Evolutionary conservation across 2,329 filamentous ascomycete genomes (phyloP).

Genomic region (Fusarium verticillioides): DNA sequence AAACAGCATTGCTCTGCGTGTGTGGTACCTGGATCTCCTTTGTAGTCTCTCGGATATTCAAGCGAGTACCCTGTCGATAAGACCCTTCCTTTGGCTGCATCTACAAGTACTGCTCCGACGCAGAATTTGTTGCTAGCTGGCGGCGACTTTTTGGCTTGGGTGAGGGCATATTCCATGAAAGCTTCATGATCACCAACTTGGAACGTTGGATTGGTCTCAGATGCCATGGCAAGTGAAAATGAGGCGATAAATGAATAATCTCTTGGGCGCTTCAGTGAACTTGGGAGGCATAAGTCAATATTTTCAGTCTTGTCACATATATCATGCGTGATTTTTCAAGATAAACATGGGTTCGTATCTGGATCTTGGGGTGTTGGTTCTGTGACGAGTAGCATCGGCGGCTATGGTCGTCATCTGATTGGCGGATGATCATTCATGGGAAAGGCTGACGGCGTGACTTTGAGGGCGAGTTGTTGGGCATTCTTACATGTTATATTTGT

Average conservation of each 20-base stretch:
- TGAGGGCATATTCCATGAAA: constrained; percentile 54
- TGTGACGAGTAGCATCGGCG: neutral
- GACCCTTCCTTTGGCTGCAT: constrained; percentile 50
- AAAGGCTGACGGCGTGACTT: no score
- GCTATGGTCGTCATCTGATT: no score
- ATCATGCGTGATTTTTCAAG: neutral
- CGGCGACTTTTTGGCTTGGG: constrained; percentile 50
- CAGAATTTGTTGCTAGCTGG: constrained; percentile 54
- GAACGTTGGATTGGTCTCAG: constrained; percentile 34
- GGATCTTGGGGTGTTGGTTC: neutral
- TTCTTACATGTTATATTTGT: no score
- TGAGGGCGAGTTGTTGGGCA: no score
- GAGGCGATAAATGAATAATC: no score
- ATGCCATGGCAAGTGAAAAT: constrained; percentile 1
- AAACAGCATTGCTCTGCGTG: constrained; percentile 58
- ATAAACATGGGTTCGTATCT: neutral
- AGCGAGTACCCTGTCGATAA: constrained; percentile 56
- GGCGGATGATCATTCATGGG: no score
- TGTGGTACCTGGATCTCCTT: constrained; percentile 52
- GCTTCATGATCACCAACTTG: constrained; percentile 47
- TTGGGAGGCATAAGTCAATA: no score
- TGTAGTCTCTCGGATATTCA: constrained; percentile 51
- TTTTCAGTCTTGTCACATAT: no score
- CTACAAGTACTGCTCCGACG: constrained; percentile 55
- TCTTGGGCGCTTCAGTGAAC: no score